Evolutionary conservation across 2,329 filamentous ascomycete genomes (phyloP).

Genomic region (Apiospora phragmitis): DNA sequence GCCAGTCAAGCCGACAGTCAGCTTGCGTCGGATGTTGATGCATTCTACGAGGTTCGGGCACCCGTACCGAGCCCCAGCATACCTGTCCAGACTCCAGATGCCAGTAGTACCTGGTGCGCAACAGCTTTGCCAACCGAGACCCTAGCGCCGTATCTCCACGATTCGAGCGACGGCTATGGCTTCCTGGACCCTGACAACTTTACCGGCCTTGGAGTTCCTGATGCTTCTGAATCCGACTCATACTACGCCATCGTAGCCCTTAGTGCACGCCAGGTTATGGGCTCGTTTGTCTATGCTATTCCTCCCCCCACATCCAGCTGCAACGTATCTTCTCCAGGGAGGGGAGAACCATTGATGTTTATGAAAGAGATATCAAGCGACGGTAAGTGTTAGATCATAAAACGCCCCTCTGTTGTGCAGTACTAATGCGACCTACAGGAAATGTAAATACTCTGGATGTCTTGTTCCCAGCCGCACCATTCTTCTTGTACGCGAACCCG

Average conservation of each 20-base stretch:
- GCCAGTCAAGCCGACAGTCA: constrained; percentile 66
- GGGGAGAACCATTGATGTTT: constrained; percentile 69
- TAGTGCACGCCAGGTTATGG: constrained; percentile 76
- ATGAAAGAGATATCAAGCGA: constrained; percentile 84
- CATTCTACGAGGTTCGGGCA: constrained; percentile 50
- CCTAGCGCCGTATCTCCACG: constrained; percentile 5
- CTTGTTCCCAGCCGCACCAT: constrained; percentile 80
- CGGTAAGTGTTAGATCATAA: constrained; percentile 43
- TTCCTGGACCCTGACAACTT: constrained; percentile 47
- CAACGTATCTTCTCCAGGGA: not conserved
- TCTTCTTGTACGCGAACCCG: constrained; percentile 82
- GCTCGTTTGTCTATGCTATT: constrained; percentile 71
- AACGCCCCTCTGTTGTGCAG: not conserved
- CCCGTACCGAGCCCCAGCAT: not conserved
- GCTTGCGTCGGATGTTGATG: constrained; percentile 63
- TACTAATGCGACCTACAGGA: not conserved
- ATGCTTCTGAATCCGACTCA: constrained; percentile 70
- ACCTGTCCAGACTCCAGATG: not conserved
- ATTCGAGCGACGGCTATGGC: constrained; percentile 46
- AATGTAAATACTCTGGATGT: constrained; percentile 85
- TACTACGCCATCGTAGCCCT: constrained; percentile 77
- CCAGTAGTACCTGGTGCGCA: not conserved
- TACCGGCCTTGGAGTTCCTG: constrained; percentile 54
- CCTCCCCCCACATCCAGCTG: constrained; percentile 45
- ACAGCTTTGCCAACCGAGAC: not conserved